These are phyloP conservation scores for Lachnellula hyalina DNA, from an alignment of 2,329 filamentous ascomycete species.

Conservation along the genomic window DNA sequence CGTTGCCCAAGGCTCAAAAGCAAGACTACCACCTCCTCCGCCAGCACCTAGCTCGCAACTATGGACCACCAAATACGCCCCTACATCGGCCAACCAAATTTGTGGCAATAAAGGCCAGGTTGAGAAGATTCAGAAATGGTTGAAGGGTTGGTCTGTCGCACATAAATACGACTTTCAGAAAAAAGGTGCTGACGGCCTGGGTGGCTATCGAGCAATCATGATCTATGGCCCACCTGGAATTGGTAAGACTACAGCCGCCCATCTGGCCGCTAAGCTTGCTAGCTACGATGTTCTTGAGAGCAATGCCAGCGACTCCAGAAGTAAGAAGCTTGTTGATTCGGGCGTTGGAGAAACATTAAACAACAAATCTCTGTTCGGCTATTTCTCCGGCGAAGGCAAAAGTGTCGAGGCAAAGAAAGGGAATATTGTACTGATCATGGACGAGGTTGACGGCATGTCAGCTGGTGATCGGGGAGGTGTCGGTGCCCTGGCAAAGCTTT, in stretches of 20 bases:
- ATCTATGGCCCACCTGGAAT: slow-evolving; percentile 94
- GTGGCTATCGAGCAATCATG: slow-evolving; percentile 81
- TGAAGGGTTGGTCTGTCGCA: slow-evolving; percentile 73
- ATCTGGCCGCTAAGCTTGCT: slow-evolving; percentile 86
- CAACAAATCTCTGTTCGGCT: slow-evolving; percentile 88
- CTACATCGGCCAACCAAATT: slow-evolving; percentile 76
- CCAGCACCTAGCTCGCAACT: slow-evolving; percentile 55
- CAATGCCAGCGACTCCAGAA: slow-evolving; percentile 92
- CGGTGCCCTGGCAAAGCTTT: slow-evolving; percentile 86
- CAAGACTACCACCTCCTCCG: slow-evolving; percentile 35
- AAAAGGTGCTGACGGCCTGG: slow-evolving; percentile 77
- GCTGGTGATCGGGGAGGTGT: slow-evolving; percentile 94
- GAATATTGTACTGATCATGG: slow-evolving; percentile 96
- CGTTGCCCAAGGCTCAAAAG: slow-evolving; percentile 34
- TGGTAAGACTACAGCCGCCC: slow-evolving; percentile 94
- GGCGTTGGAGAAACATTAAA: slow-evolving; percentile 87
- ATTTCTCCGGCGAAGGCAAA: slow-evolving; percentile 80
- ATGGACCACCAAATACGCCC: slow-evolving; percentile 95
- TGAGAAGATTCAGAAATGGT: slow-evolving; percentile 84
- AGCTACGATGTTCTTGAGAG: slow-evolving; percentile 92
- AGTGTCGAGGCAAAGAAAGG: slow-evolving; percentile 76
- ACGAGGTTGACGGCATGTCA: slow-evolving; percentile 98
- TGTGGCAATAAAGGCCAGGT: slow-evolving; percentile 91
- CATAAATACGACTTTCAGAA: slow-evolving; percentile 78
- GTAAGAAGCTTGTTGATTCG: slow-evolving; percentile 89